A percentile compares a stretch with the other conserved stretches of the same genome.
Conservation (phyloP, 2,329 filamentous ascomycete species). For the Tolypocladium guangdongense region DNA sequence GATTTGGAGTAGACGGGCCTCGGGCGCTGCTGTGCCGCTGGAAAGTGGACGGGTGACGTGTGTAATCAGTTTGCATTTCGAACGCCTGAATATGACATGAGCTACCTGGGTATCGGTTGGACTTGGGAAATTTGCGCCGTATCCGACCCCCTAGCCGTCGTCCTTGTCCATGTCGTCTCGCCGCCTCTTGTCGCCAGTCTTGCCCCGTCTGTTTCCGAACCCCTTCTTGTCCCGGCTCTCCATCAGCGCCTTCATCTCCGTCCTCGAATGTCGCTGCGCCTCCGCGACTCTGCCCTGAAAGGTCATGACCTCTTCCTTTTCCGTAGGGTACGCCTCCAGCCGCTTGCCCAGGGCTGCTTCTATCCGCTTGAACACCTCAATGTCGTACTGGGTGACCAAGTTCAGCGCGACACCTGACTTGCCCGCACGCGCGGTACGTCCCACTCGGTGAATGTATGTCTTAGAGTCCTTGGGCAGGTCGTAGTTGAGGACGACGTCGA, state of each 20-base stretch:
- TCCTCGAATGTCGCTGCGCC: constrained; percentile 68
- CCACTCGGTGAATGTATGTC: constrained; percentile 84
- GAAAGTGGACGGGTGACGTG: background rate
- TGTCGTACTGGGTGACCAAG: constrained; percentile 78
- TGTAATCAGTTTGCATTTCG: background rate
- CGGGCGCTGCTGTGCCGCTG: background rate
- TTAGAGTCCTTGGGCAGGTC: constrained; percentile 78
- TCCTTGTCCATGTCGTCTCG: constrained; percentile 64
- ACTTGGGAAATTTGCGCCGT: background rate
- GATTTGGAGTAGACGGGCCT: background rate
- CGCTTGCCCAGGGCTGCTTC: constrained; percentile 74
- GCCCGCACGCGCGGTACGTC: constrained; percentile 77
- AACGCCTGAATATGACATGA: background rate
- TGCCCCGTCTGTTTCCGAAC: constrained; percentile 31
- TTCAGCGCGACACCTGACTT: constrained; percentile 73
- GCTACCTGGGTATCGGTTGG: background rate
- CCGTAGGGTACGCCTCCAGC: constrained; percentile 54
- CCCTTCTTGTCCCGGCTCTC: constrained; percentile 55
- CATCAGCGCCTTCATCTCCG: constrained; percentile 70
- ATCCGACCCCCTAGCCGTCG: constrained; percentile 43
- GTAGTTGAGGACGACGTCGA: constrained; percentile 78
- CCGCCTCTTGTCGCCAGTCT: constrained; percentile 26
- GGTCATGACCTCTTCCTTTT: constrained; percentile 78
- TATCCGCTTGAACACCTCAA: constrained; percentile 70
- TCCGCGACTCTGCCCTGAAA: constrained; percentile 70